These are phyloP conservation scores for Ogataea neopini DNA, from an alignment of 805 yeast species.

Conservation along the genomic window DNA sequence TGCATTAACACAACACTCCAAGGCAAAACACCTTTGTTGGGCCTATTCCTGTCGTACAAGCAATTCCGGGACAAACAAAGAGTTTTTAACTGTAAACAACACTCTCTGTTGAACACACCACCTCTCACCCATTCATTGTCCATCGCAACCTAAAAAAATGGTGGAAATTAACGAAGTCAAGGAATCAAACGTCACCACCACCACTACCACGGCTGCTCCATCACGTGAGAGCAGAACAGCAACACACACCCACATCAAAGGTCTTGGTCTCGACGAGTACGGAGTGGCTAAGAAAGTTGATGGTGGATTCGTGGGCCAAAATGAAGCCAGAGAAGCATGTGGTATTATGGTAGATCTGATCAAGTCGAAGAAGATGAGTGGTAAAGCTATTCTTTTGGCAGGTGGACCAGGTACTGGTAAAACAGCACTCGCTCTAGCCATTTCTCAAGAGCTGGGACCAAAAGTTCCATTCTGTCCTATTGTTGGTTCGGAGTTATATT, in stretches of 20 bases:
- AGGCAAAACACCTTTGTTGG: neutral
- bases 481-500: conserved; percentile 91
- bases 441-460: conserved; percentile 66
- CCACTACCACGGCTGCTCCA: conserved; percentile 17
- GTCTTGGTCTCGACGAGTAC: conserved; percentile 92
- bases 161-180: conserved; percentile 79
- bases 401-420: conserved; percentile 99
- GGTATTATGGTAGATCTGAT: conserved; percentile 93
- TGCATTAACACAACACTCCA: neutral
- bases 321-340: conserved; percentile 93
- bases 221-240: conserved; percentile 47
- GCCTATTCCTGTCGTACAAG: neutral
- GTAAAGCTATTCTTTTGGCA: conserved; percentile 91
- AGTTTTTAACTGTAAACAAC: neutral
- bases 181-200: conserved; percentile 37
- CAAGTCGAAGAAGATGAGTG: conserved; percentile 92
- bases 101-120: neutral
- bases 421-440: conserved; percentile 96
- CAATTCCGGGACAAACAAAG: neutral
- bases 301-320: conserved; percentile 98
- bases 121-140: too few relatives aligned
- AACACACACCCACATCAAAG: conserved; percentile 97
- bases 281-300: conserved; percentile 76
- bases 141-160: too few relatives aligned
- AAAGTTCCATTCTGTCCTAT: conserved; percentile 95